These are phyloP conservation scores for Fusarium pseudonygamai DNA, from an alignment of 2,329 filamentous ascomycete species.

Conservation along the genomic window DNA sequence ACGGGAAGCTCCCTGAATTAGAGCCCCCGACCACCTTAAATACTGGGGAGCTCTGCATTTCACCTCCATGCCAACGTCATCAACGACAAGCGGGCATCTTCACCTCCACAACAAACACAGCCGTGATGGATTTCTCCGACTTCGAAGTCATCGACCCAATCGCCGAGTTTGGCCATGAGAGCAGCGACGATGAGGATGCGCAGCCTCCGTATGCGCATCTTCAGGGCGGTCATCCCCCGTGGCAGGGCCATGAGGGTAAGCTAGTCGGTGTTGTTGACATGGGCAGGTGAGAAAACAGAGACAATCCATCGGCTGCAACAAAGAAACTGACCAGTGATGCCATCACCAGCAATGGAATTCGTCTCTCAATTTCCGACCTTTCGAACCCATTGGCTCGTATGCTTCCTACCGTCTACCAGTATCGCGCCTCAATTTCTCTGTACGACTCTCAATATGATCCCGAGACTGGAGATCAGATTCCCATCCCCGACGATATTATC, in stretches of 20 bases:
- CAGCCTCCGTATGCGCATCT: slow-evolving; percentile 1
- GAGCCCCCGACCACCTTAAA: slow-evolving; percentile 9
- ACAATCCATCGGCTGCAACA: background rate
- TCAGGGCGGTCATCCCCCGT: slow-evolving; percentile 40
- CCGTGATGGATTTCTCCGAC: slow-evolving; percentile 40
- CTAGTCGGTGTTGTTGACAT: slow-evolving; percentile 51
- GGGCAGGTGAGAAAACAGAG: slow-evolving; percentile 44
- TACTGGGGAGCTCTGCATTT: slow-evolving; percentile 12
- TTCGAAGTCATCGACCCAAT: slow-evolving; percentile 40
- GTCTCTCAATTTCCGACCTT: slow-evolving; percentile 68
- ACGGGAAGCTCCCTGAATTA: background rate
- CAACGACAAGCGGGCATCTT: background rate
- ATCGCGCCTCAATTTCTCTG: slow-evolving; percentile 46
- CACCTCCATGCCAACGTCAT: slow-evolving; percentile 9
- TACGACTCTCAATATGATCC: slow-evolving; percentile 47
- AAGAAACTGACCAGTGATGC: slow-evolving; percentile 9
- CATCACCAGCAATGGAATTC: slow-evolving; percentile 70
- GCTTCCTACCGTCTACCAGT: slow-evolving; percentile 58
- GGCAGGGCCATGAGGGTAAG: slow-evolving; percentile 44
- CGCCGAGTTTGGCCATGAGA: slow-evolving; percentile 30
- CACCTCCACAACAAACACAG: background rate
- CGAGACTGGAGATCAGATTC: slow-evolving; percentile 45
- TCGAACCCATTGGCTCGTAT: slow-evolving; percentile 64
- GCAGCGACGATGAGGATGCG: slow-evolving; percentile 20
- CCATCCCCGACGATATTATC: slow-evolving; percentile 44